Conservation (phyloP, 371 early-diverging fungal genomes). For the Parasitella parasitica region DNA sequence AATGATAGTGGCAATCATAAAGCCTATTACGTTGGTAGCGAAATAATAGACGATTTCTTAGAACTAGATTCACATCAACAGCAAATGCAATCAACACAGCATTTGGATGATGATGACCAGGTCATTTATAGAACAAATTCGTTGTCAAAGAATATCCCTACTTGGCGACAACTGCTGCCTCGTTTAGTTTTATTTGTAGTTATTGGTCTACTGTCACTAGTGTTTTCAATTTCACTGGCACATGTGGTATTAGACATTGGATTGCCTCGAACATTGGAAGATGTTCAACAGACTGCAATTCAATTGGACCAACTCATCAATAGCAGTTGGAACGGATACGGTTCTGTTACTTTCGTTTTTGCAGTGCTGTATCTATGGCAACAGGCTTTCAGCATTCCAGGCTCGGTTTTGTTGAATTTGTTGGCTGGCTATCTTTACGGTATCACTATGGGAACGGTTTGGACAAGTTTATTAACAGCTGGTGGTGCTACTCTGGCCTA, state of each 20-base stretch:
- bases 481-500: slow-evolving; percentile 49
- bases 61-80: slow-evolving; percentile 3
- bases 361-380: slow-evolving; percentile 52
- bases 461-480: slow-evolving; percentile 46
- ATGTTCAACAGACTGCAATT: slow-evolving; percentile 35
- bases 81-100: neutral
- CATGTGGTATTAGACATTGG: slow-evolving; percentile 36
- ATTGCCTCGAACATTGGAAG: slow-evolving; percentile 41
- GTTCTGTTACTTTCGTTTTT: slow-evolving; percentile 40
- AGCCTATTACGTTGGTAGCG: neutral
- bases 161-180: slow-evolving; percentile 32
- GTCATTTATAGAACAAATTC: slow-evolving; percentile 18
- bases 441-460: slow-evolving; percentile 32
- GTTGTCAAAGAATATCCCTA: neutral
- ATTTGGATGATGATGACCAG: slow-evolving; percentile 25
- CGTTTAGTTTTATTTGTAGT: slow-evolving; percentile 31
- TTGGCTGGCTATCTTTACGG: slow-evolving; percentile 48
- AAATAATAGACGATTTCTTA: neutral
- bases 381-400: slow-evolving; percentile 52
- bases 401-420: slow-evolving; percentile 47
- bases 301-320: slow-evolving; percentile 35
- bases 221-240: slow-evolving; percentile 37
- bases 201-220: slow-evolving; percentile 36
- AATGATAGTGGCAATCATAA: neutral
- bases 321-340: slow-evolving; percentile 34